A percentile compares a stretch with the other conserved stretches of the same genome.
Evolutionary conservation across 768 basidiomycete genomes (phyloP).

Genomic region (Podaxis sp.): DNA sequence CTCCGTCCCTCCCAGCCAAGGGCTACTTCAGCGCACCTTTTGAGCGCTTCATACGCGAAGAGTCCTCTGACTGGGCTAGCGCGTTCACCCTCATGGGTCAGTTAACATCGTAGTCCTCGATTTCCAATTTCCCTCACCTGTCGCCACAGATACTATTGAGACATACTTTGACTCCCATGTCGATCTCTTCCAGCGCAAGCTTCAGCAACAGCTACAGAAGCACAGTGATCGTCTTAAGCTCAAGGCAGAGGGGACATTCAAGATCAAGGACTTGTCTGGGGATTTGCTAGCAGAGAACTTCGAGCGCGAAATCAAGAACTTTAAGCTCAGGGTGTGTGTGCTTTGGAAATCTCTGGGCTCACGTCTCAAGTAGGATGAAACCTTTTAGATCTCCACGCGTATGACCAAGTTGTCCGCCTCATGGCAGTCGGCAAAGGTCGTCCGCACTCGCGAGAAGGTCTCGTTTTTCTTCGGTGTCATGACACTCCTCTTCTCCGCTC

Average conservation of each 20-base stretch:
- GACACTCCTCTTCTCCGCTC: constrained; percentile 79
- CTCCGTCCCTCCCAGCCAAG: constrained; percentile 36
- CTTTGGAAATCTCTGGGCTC: too few relatives aligned
- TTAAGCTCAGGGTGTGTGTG: constrained; percentile 72
- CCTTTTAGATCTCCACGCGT: constrained; percentile 68
- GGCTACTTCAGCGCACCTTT: constrained; percentile 69
- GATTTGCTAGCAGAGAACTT: constrained; percentile 21
- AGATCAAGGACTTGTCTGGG: constrained; percentile 51
- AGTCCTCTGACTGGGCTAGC: constrained; percentile 72
- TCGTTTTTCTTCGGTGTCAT: constrained; percentile 96
- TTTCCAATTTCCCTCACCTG: constrained; percentile 24
- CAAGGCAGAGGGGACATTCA: constrained; percentile 80
- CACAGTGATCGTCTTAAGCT: constrained; percentile 82
- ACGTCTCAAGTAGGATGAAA: neutral
- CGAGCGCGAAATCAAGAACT: constrained; percentile 48
- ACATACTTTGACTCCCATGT: constrained; percentile 93
- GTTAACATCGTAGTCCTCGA: constrained; percentile 20
- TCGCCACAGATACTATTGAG: constrained; percentile 78
- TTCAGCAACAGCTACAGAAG: constrained; percentile 85
- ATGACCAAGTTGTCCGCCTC: constrained; percentile 75
- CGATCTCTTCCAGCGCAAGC: constrained; percentile 77
- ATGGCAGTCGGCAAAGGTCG: constrained; percentile 92
- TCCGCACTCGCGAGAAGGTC: constrained; percentile 79
- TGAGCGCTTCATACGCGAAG: constrained; percentile 74
- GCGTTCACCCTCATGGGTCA: constrained; percentile 86